Evolutionary conservation across 192 early-diverging fungal species (phyloP).

Genomic region (Rhizophagus clarus): DNA sequence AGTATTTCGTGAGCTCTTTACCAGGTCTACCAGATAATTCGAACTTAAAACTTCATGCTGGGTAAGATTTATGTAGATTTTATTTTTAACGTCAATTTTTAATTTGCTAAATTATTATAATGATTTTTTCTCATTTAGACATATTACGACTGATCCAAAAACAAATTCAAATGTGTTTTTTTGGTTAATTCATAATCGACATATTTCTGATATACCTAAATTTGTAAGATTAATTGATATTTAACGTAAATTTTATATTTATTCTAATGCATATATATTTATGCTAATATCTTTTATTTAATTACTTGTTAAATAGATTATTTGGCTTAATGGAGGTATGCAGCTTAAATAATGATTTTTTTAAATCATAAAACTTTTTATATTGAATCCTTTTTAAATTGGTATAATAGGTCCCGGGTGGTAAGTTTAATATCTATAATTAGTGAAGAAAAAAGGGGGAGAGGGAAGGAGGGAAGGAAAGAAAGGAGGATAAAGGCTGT

Average conservation of each 20-base stretch:
- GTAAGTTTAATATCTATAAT: conserved; percentile 27
- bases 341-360: not conserved
- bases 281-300: not conserved
- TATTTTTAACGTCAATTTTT: too few relatives aligned
- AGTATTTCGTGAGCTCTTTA: conserved; percentile 10
- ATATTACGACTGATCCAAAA: not conserved
- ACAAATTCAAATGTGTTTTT: conserved; percentile 25
- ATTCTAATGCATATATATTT: not conserved
- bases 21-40: conserved; percentile 12
- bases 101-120: not conserved
- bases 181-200: conserved; percentile 28
- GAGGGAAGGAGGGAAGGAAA: too few relatives aligned
- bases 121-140: conserved; percentile 4
- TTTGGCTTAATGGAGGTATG: conserved; percentile 66
- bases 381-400: not conserved
- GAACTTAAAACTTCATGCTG: conserved; percentile 2
- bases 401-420: conserved; percentile 34
- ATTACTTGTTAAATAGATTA: conserved; percentile 40
- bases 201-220: conserved; percentile 18
- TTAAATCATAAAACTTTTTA: not conserved
- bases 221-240: conserved; percentile 14
- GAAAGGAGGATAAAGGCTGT: too few relatives aligned
- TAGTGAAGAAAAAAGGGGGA: too few relatives aligned
- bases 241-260: not conserved
- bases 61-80: not conserved